Evolutionary conservation across 78 protist genomes (phyloP), one percentile per base, ranked within the genome.

Genomic region (Dictyostelium purpureum): DNA sequence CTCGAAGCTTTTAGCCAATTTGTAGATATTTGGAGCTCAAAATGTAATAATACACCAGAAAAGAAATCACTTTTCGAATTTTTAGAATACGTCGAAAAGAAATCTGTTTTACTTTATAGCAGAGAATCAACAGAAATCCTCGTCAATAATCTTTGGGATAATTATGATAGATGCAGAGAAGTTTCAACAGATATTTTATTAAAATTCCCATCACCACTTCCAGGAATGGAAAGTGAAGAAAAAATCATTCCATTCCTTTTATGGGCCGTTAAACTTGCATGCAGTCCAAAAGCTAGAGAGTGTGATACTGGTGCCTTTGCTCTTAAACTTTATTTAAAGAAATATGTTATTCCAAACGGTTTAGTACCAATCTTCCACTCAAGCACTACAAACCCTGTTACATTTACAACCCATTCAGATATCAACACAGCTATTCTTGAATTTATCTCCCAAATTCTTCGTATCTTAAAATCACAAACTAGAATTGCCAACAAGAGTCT

Each of bases 131-230:
- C 81, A 1, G 42, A n/a, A 33, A 52, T 90, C 7, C n/a, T 90
- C 18, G 47, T 90, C 2, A 56, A 90, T 71, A 77, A 81, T 81
- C 87, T 90, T 40, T 90, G 94, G 94, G 94, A 90, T 70, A 54
- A 56, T 5, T 90, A 81, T 42, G 94, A 90, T 33, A 66, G 81
- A 42, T 90, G 94, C 56, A 73, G 94, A 52, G 89, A 75, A 26
- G 19, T 79, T 1, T 28, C 89, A 2, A 63, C 71, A 5, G 28
- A 66, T 33, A 79, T 90, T 28, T 45, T 90, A 0, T 28, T 45
- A 35, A 40, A 49, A 33, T 90, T 90, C 74, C 94, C 94, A 71
- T 76, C 89, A 21, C 83, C 89, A 21, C 33, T 85, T 33, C 92
- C 92, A 33, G 92, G 92, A n/a, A 31, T 81, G 40, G 76, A 80